A percentile compares a stretch with the other conserved stretches of the same genome.
phyloP scores from a whole-genome alignment of 257 asterid genomes.

The Penstemon davidsonii region DNA sequence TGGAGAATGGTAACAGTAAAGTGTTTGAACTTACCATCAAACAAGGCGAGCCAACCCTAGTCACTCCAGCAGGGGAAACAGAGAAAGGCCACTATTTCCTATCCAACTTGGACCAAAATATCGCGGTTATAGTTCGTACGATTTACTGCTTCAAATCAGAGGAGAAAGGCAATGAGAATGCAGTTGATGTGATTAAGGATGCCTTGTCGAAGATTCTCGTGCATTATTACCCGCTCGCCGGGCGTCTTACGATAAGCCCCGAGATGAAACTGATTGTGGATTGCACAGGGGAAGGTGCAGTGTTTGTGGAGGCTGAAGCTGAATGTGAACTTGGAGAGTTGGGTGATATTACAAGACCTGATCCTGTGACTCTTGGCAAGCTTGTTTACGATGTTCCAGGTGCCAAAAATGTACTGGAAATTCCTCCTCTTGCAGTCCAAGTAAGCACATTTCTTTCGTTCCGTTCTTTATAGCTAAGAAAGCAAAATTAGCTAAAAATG shows the following conservation, averaged over 20 bases:
- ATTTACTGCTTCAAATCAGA: slow-evolving; percentile 75
- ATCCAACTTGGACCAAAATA: slow-evolving; percentile 86
- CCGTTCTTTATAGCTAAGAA: background rate
- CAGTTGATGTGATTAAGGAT: slow-evolving; percentile 50
- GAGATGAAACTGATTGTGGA: slow-evolving; percentile 78
- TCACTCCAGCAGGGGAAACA: slow-evolving; percentile 68
- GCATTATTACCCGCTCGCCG: slow-evolving; percentile 71
- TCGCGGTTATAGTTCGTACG: slow-evolving; percentile 74
- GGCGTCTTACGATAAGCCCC: slow-evolving; percentile 61
- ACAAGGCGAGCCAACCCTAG: slow-evolving; percentile 55
- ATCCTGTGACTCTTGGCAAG: slow-evolving; percentile 74
- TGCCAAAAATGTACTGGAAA: slow-evolving; percentile 58
- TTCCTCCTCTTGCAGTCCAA: slow-evolving; percentile 90
- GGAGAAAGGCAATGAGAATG: slow-evolving; percentile 55
- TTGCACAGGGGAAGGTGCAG: slow-evolving; percentile 80
- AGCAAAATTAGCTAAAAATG: no score
- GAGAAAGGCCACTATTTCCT: slow-evolving; percentile 56
- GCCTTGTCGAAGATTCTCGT: slow-evolving; percentile 73
- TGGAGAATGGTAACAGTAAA: slow-evolving; percentile 52
- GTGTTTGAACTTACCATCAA: slow-evolving; percentile 47
- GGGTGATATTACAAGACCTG: slow-evolving; percentile 80
- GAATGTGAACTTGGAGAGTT: slow-evolving; percentile 53
- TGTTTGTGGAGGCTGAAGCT: slow-evolving; percentile 86
- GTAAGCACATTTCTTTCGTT: slow-evolving; percentile 30
- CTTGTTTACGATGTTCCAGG: slow-evolving; percentile 86